Evolutionary conservation across 164 flowering plant species (phyloP).

Genomic region (Nelumbo lutea): DNA sequence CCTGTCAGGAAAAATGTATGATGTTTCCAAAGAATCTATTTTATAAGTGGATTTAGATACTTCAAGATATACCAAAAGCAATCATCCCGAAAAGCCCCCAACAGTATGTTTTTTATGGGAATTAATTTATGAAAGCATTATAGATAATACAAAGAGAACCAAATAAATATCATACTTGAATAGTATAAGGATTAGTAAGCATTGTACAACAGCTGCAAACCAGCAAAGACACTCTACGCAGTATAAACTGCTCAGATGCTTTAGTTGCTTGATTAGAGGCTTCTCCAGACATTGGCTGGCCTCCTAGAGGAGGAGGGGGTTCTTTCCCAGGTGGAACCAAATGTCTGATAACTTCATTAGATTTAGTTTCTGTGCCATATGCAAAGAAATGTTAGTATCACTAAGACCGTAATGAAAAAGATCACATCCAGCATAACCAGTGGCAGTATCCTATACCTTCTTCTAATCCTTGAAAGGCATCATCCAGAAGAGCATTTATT

Average conservation of each 20-base stretch:
- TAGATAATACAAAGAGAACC: not conserved
- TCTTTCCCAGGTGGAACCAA: slow-evolving; percentile 73
- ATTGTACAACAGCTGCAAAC: slow-evolving; percentile 53
- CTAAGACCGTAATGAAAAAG: not conserved
- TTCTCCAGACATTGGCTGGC: slow-evolving; percentile 21
- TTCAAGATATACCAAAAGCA: not conserved
- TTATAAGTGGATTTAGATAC: not conserved
- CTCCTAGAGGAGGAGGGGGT: slow-evolving; percentile 64
- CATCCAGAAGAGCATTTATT: slow-evolving; percentile 46
- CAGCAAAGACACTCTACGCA: slow-evolving; percentile 41
- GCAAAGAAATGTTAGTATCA: slow-evolving; percentile 3
- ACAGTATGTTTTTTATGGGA: not conserved
- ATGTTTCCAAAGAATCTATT: not conserved
- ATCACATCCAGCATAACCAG: not conserved
- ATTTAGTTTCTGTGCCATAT: slow-evolving; percentile 43
- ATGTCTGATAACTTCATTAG: slow-evolving; percentile 34
- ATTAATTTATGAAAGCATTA: not conserved
- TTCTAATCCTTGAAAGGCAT: slow-evolving; percentile 70
- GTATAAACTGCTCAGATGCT: slow-evolving; percentile 36
- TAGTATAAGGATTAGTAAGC: slow-evolving; percentile 66
- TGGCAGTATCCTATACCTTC: slow-evolving; percentile 47
- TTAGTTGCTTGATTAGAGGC: slow-evolving; percentile 23
- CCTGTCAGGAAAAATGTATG: slow-evolving; percentile 35
- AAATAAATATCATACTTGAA: slow-evolving; percentile 45
- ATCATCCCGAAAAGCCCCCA: not conserved